Conservation (phyloP, 306 rosid species). For the Chamaecrista fasciculata region DNA sequence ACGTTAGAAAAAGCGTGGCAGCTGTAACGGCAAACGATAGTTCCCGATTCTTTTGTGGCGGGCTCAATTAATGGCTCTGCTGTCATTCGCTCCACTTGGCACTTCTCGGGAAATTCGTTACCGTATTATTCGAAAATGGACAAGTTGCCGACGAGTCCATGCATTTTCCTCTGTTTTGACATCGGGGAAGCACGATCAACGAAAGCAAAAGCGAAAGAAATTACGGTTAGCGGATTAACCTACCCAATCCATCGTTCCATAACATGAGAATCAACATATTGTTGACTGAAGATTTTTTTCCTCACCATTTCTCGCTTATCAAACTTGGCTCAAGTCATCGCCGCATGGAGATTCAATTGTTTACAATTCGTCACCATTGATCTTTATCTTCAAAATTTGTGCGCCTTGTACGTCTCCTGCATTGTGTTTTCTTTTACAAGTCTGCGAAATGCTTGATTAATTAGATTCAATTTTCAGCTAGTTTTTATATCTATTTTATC, state of each 20-base stretch:
- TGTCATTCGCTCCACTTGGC: constrained; percentile 2
- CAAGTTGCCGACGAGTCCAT: background rate
- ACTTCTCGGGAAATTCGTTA: constrained; percentile 16
- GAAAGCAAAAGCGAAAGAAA: too few species aligned
- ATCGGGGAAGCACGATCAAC: background rate
- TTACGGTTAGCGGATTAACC: background rate
- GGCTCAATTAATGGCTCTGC: constrained; percentile 14
- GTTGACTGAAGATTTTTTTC: background rate
- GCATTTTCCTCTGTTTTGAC: constrained; percentile 6
- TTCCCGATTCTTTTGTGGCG: constrained; percentile 48
- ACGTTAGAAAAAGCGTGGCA: constrained; percentile 25
- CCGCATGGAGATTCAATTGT: background rate
- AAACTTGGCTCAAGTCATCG: background rate
- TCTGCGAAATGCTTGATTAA: background rate
- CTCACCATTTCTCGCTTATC: background rate
- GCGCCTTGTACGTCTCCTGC: background rate
- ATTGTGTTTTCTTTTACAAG: background rate
- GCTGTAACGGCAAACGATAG: too few species aligned
- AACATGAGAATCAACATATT: background rate
- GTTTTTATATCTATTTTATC: background rate
- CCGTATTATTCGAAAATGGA: background rate
- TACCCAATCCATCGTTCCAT: background rate
- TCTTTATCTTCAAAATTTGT: background rate
- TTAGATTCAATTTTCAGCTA: background rate
- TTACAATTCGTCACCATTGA: background rate